Conservation (phyloP, 2,329 filamentous ascomycete species). For the Bipolaris cookei region DNA sequence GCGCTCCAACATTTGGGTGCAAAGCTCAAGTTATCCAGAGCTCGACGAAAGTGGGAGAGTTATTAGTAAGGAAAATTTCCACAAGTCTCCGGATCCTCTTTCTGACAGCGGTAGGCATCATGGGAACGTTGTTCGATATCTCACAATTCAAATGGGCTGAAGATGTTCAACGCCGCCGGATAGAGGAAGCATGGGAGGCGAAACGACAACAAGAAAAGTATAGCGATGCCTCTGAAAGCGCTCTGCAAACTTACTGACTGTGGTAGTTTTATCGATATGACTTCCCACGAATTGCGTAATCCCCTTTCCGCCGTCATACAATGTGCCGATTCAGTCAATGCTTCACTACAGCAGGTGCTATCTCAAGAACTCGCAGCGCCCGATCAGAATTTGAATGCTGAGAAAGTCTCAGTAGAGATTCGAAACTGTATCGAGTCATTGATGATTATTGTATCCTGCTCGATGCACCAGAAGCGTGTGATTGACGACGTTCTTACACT, state of each 20-base stretch:
- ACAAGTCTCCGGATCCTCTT: too few relatives aligned
- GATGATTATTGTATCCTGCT: slow-evolving; percentile 46
- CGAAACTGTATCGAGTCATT: slow-evolving; percentile 39
- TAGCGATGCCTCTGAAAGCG: not conserved
- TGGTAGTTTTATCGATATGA: slow-evolving; percentile 40
- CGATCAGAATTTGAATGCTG: slow-evolving; percentile 5
- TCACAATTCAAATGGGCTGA: slow-evolving; percentile 50
- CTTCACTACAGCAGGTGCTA: slow-evolving; percentile 32
- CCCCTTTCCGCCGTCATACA: slow-evolving; percentile 50
- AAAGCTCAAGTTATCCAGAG: slow-evolving; percentile 35
- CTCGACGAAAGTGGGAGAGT: slow-evolving; percentile 33
- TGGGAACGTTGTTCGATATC: slow-evolving; percentile 48
- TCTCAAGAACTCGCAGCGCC: slow-evolving; percentile 4
- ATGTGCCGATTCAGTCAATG: slow-evolving; percentile 52
- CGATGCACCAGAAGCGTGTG: slow-evolving; percentile 49
- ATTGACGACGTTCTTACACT: slow-evolving; percentile 52
- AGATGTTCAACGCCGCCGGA: slow-evolving; percentile 40
- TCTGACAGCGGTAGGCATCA: slow-evolving; percentile 27
- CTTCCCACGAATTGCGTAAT: slow-evolving; percentile 48
- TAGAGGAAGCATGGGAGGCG: slow-evolving; percentile 46
- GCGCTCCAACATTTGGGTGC: slow-evolving; percentile 34
- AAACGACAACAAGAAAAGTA: slow-evolving; percentile 49
- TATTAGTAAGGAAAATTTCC: slow-evolving; percentile 17
- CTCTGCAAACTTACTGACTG: slow-evolving; percentile 8
- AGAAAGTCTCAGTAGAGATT: slow-evolving; percentile 25